A percentile compares a stretch with the other conserved stretches of the same genome.
Conservation (phyloP, 2,329 filamentous ascomycete genomes). For the Sclerotinia borealis region DNA sequence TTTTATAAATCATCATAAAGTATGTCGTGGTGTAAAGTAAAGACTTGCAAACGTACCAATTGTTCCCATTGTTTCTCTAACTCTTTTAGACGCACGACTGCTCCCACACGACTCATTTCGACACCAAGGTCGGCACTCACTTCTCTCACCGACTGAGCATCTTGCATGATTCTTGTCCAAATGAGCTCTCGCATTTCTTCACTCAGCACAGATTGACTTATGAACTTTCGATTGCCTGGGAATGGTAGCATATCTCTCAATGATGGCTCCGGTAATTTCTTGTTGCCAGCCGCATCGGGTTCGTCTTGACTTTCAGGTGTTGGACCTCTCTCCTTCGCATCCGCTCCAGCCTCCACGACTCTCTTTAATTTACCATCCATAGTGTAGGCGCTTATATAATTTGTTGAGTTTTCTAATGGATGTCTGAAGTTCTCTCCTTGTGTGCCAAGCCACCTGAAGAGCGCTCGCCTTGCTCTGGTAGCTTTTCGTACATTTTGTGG, state of each 20-base stretch:
- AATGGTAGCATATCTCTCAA: slow-evolving; percentile 43
- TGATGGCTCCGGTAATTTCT: slow-evolving; percentile 20
- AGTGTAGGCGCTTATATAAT: slow-evolving; percentile 31
- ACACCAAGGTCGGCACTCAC: slow-evolving; percentile 59
- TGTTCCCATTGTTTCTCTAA: slow-evolving; percentile 60
- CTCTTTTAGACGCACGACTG: slow-evolving; percentile 63
- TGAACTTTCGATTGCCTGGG: slow-evolving; percentile 54
- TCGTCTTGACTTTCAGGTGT: slow-evolving; percentile 4
- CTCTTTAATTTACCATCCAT: slow-evolving; percentile 27
- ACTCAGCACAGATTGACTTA: slow-evolving; percentile 56
- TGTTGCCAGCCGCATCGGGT: slow-evolving; percentile 8
- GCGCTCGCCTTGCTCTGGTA: slow-evolving; percentile 26
- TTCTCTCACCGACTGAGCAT: slow-evolving; percentile 52
- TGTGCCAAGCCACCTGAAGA: slow-evolving; percentile 30
- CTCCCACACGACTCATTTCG: slow-evolving; percentile 63
- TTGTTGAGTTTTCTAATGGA: slow-evolving; percentile 28
- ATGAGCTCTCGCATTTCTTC: slow-evolving; percentile 60
- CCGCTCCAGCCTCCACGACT: slow-evolving; percentile 14
- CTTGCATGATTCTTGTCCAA: slow-evolving; percentile 49
- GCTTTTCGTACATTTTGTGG: slow-evolving; percentile 21
- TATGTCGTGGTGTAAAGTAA: slow-evolving; percentile 10
- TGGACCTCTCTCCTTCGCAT: neutral
- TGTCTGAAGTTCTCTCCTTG: slow-evolving; percentile 26
- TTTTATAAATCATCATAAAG: slow-evolving; percentile 64
- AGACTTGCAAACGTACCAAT: slow-evolving; percentile 49